phyloP scores from a whole-genome alignment of 73 alveolate species.

The Paramecium bursaria region DNA sequence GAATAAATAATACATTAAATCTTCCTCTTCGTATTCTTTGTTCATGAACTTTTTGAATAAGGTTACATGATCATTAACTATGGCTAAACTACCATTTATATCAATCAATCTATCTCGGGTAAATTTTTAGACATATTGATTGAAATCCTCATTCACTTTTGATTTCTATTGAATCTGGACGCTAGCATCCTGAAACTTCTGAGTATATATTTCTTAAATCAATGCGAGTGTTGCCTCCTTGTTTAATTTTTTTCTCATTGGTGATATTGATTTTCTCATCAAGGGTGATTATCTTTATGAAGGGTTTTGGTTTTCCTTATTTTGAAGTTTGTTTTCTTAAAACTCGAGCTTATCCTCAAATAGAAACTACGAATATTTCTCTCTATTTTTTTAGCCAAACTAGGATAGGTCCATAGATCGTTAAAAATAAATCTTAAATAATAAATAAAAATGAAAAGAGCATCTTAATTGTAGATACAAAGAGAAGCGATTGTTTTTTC shows the following conservation, averaged over 20 bases:
- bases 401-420: no score
- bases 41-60: constrained; percentile 18
- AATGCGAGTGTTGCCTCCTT: neutral
- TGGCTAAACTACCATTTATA: constrained; percentile 21
- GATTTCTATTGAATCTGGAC: neutral
- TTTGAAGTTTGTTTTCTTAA: no score
- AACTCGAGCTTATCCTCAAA: no score
- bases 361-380: no score
- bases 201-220: constrained; percentile 23
- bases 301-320: no score
- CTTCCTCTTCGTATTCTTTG: constrained; percentile 53
- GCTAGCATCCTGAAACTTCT: constrained; percentile 51
- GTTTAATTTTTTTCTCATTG: constrained; percentile 10
- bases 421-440: no score
- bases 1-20: constrained; percentile 43
- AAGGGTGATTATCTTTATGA: no score
- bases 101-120: constrained; percentile 21
- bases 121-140: constrained; percentile 1
- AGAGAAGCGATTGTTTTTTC: constrained; percentile 68
- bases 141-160: constrained; percentile 27
- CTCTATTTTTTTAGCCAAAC: no score
- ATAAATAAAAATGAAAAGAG: constrained; percentile 28
- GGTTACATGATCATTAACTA: constrained; percentile 20
- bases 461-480: constrained; percentile 32
- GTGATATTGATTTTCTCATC: constrained; percentile 50